These are phyloP conservation scores for Orbilia ellipsospora DNA, from an alignment of 2,329 filamentous ascomycete species.

Conservation along the genomic window DNA sequence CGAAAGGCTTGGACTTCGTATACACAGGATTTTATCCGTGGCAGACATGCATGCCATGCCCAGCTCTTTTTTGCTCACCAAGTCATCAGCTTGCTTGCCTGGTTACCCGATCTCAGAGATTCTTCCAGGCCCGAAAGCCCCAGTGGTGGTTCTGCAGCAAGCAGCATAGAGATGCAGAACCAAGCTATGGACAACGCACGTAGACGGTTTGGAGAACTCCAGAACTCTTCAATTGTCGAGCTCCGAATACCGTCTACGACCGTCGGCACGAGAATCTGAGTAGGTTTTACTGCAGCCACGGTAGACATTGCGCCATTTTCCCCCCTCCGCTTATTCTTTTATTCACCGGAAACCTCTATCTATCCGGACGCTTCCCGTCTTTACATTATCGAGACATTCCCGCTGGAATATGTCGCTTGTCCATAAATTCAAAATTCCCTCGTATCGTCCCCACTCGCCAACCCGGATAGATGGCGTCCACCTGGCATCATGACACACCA, in stretches of 20 bases:
- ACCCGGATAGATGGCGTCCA: slow-evolving; percentile 4
- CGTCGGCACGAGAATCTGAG: background rate
- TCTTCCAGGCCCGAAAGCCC: background rate
- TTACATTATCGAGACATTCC: slow-evolving; percentile 45
- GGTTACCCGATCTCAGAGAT: background rate
- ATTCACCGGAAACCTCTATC: slow-evolving; percentile 30
- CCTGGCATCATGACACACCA: background rate
- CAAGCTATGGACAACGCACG: slow-evolving; percentile 38
- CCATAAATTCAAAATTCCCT: slow-evolving; percentile 30
- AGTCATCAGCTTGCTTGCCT: background rate
- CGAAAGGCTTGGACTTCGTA: slow-evolving; percentile 48
- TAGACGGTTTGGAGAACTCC: slow-evolving; percentile 44
- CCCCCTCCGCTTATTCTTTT: slow-evolving; percentile 17
- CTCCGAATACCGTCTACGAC: slow-evolving; percentile 19
- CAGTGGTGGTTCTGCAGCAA: slow-evolving; percentile 15
- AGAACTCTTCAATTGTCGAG: slow-evolving; percentile 51
- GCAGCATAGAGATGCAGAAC: background rate
- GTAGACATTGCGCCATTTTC: slow-evolving; percentile 23
- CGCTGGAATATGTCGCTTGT: slow-evolving; percentile 27
- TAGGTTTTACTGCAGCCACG: slow-evolving; percentile 10
- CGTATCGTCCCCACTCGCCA: slow-evolving; percentile 45
- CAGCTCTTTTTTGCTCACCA: too few relatives aligned
- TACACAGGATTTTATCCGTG: slow-evolving; percentile 48
- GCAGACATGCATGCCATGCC: slow-evolving; percentile 17
- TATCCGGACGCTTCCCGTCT: slow-evolving; percentile 45